A percentile compares a stretch with the other conserved stretches of the same genome.
Evolutionary conservation across 2,329 filamentous ascomycete genomes (phyloP).

Genomic region (Triangularia setosa): DNA sequence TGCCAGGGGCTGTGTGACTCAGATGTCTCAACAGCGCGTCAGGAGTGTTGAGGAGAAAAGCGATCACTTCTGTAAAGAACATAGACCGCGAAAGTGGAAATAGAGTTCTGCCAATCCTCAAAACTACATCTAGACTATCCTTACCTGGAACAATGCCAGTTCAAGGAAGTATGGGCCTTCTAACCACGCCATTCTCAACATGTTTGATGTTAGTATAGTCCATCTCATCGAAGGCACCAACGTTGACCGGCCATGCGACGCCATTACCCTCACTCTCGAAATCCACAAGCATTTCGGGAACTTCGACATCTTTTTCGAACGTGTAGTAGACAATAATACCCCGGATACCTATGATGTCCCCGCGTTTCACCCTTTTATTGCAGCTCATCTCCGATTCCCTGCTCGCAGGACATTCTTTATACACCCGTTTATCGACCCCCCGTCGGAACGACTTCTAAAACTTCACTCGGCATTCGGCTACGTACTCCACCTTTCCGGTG

Average conservation of each 20-base stretch:
- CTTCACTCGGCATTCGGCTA: constrained; percentile 32
- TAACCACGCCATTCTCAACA: constrained; percentile 38
- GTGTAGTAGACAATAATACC: constrained; percentile 10
- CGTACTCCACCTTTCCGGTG: constrained; percentile 31
- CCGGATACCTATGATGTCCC: constrained; percentile 28
- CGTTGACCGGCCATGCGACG: constrained; percentile 38
- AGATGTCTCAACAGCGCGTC: too few species aligned
- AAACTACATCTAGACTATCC: too few species aligned
- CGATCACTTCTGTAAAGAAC: too few species aligned
- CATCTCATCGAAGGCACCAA: constrained; percentile 36
- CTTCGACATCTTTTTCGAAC: constrained; percentile 32
- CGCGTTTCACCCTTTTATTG: constrained; percentile 21
- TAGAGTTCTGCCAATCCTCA: too few species aligned
- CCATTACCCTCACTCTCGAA: constrained; percentile 31
- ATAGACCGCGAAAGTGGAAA: too few species aligned
- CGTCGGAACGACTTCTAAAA: constrained; percentile 31
- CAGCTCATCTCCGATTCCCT: constrained; percentile 24
- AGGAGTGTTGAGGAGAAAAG: too few species aligned
- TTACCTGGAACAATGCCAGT: too few species aligned
- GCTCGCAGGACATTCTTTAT: constrained; percentile 29
- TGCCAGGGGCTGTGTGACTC: too few species aligned
- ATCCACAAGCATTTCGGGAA: constrained; percentile 31
- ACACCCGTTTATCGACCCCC: constrained; percentile 29
- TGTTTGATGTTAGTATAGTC: constrained; percentile 36
- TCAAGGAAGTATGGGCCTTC: too few species aligned